Evolutionary conservation across 768 basidiomycete species (phyloP).

Genomic region (Mycena pura): DNA sequence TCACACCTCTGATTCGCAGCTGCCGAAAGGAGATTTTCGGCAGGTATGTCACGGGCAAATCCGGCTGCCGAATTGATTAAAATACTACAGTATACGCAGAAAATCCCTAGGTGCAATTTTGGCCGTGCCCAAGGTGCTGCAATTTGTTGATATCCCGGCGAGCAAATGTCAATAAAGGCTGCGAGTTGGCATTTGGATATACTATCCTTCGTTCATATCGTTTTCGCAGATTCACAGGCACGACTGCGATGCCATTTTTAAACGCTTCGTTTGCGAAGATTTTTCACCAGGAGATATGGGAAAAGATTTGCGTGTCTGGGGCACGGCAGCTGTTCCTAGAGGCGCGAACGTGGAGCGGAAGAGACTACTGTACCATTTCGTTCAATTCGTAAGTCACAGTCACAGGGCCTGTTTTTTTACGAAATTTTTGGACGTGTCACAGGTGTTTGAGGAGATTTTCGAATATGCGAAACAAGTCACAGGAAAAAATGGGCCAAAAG

Average conservation of each 20-base stretch:
- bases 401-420: too few species aligned
- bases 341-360: slow-evolving; percentile 21
- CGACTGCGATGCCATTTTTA: slow-evolving; percentile 57
- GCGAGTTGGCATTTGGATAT: slow-evolving; percentile 66
- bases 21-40: too few species aligned
- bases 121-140: slow-evolving; percentile 66
- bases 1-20: too few species aligned
- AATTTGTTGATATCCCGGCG: slow-evolving; percentile 51
- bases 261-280: slow-evolving; percentile 69
- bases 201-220: slow-evolving; percentile 26
- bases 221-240: slow-evolving; percentile 49
- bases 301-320: slow-evolving; percentile 50
- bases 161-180: slow-evolving; percentile 53
- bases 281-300: slow-evolving; percentile 58
- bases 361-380: too few species aligned
- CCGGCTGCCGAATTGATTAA: too few species aligned
- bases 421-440: too few species aligned
- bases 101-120: slow-evolving; percentile 62
- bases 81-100: slow-evolving; percentile 73
- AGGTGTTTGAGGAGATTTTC: too few species aligned
- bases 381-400: too few species aligned
- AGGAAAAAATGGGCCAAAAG: too few species aligned
- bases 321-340: slow-evolving; percentile 51
- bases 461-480: too few species aligned
- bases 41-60: too few species aligned